phyloP scores from a whole-genome alignment of 495 filamentous ascomycete species.

The Lophiotrema nucula region DNA sequence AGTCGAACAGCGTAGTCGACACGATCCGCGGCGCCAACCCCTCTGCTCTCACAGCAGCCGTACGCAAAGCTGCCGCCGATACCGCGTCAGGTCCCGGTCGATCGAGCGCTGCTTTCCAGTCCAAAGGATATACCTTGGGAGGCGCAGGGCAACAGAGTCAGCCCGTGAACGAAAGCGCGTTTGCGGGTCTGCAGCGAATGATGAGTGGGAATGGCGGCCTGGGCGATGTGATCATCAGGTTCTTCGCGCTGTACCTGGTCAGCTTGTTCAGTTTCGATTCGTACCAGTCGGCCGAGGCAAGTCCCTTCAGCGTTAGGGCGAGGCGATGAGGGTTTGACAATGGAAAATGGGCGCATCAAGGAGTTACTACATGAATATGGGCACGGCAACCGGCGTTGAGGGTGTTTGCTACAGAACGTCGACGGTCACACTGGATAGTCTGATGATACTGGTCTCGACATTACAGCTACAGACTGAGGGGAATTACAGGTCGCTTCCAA shows the following conservation, averaged over 20 bases:
- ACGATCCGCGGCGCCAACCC: constrained; percentile 40
- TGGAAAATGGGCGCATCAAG: too few species aligned
- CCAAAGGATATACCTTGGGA: constrained; percentile 33
- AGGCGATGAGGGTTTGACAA: constrained; percentile 27
- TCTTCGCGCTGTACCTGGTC: constrained; percentile 29
- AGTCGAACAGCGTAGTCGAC: constrained; percentile 28
- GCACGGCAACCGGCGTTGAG: too few species aligned
- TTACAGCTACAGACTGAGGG: too few species aligned
- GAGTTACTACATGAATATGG: too few species aligned
- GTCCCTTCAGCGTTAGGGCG: constrained; percentile 30
- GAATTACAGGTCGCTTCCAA: too few species aligned
- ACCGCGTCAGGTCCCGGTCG: constrained; percentile 16
- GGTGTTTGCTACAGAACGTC: too few species aligned
- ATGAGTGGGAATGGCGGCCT: constrained; percentile 19
- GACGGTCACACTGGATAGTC: too few species aligned
- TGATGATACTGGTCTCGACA: too few species aligned
- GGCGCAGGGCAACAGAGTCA: constrained; percentile 1
- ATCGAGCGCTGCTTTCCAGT: constrained; percentile 19
- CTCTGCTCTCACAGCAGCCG: constrained; percentile 33
- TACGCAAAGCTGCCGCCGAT: constrained; percentile 30
- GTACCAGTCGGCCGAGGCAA: constrained; percentile 31
- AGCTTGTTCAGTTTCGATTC: constrained; percentile 32
- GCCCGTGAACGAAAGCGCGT: constrained; percentile 2
- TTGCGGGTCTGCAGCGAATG: constrained; percentile 15
- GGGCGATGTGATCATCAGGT: constrained; percentile 30